Conservation (phyloP, 225 moss, liverwort and hornwort genomes). For the Polytrichum commune region DNA sequence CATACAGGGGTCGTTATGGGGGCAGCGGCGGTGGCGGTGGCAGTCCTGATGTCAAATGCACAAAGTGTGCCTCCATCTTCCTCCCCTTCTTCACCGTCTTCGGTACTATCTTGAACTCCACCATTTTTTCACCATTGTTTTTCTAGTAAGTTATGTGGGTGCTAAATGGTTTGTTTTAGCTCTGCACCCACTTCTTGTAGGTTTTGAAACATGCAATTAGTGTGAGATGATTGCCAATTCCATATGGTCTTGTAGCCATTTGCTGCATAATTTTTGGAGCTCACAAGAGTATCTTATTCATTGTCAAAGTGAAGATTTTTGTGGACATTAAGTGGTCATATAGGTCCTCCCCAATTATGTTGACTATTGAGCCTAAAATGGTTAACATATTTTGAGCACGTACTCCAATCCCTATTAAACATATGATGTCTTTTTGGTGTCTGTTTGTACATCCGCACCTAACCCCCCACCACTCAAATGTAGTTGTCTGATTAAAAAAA, state of each 20-base stretch:
- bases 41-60: not conserved
- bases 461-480: not conserved
- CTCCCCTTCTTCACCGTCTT: slow-evolving; percentile 16
- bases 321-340: no score
- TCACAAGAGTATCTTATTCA: no score
- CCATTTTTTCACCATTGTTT: not conserved
- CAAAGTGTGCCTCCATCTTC: slow-evolving; percentile 15
- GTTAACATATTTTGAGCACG: no score
- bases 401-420: no score
- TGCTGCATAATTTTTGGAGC: no score
- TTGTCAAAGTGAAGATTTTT: no score
- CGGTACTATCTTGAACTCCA: slow-evolving; percentile 14
- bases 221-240: not conserved
- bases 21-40: slow-evolving; percentile 9
- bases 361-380: no score
- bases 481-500: not conserved
- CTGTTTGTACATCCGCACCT: no score
- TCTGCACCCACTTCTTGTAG: no score
- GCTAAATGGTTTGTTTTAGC: not conserved
- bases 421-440: no score
- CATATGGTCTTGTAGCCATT: not conserved
- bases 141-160: not conserved
- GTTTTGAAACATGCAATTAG: no score
- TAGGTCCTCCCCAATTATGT: no score
- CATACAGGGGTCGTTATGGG: slow-evolving; percentile 13